A percentile compares a stretch with the other conserved stretches of the same genome.
These are phyloP conservation scores for Apiotrichum siamense DNA, from an alignment of 1,284 basidiomycete genomes.

Conservation along the genomic window DNA sequence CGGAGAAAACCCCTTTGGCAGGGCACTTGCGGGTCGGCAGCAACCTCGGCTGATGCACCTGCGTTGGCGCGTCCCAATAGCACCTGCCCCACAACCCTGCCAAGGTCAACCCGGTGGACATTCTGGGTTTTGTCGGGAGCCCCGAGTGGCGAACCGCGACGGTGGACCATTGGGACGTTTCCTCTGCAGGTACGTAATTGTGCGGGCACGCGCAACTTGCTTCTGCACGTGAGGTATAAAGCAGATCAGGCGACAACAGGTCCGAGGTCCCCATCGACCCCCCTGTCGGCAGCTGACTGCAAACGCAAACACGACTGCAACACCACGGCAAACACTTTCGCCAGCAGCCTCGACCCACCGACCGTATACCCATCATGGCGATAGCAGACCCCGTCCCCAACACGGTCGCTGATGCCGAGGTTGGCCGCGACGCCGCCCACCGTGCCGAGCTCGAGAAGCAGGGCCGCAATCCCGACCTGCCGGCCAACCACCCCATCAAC, in stretches of 20 bases:
- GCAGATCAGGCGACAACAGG: not conserved
- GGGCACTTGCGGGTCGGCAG: no score
- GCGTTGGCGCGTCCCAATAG: not conserved
- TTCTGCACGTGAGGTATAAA: not conserved
- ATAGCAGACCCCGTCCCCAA: no score
- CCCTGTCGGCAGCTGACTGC: not conserved
- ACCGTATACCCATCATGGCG: not conserved
- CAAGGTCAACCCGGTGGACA: not conserved
- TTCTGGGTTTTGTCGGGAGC: not conserved
- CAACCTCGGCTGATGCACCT: no score
- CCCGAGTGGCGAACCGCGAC: not conserved
- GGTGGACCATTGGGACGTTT: no score
- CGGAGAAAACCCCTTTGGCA: no score
- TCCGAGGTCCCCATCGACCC: no score
- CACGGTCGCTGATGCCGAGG: not conserved
- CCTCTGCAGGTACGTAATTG: no score
- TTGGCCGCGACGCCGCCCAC: not conserved
- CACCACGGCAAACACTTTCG: no score
- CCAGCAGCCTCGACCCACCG: no score
- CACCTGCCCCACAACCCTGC: not conserved
- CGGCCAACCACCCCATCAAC: conserved; percentile 30
- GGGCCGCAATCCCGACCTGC: conserved; percentile 7
- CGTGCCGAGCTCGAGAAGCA: not conserved
- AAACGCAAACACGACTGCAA: not conserved
- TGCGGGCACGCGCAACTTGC: not conserved